A percentile compares a stretch with the other conserved stretches of the same genome.
Conservation (phyloP, 805 yeast genomes). For the Candida ponderosae region DNA sequence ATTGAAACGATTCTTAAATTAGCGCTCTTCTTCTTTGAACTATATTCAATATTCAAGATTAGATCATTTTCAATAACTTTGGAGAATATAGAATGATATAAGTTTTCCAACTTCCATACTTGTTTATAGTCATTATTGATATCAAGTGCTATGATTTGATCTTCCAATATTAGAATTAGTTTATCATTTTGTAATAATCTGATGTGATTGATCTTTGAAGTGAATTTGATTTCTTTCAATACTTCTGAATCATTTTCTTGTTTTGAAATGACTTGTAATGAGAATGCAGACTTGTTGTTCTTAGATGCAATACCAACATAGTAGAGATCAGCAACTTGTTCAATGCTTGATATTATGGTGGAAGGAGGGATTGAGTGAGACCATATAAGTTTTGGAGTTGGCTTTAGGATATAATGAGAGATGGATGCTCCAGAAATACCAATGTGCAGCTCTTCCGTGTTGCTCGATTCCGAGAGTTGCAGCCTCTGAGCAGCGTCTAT, state of each 20-base stretch:
- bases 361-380: constrained; percentile 42
- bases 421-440: constrained; percentile 22
- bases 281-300: constrained; percentile 8
- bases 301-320: constrained; percentile 14
- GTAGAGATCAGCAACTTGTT: constrained; percentile 4
- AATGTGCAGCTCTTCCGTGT: constrained; percentile 13
- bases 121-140: constrained; percentile 1
- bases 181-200: neutral
- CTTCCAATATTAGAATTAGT: constrained; percentile 9
- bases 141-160: constrained; percentile 3
- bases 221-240: constrained; percentile 8
- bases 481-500: constrained; percentile 12
- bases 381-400: constrained; percentile 47
- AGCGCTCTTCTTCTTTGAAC: constrained; percentile 7
- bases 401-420: constrained; percentile 33
- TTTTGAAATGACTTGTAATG: constrained; percentile 11
- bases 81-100: constrained; percentile 10
- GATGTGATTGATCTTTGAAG: constrained; percentile 9
- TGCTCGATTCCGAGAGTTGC: constrained; percentile 6
- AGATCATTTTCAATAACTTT: constrained; percentile 12
- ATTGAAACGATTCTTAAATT: constrained; percentile 13
- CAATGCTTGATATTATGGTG: constrained; percentile 25
- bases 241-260: constrained; percentile 16
- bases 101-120: constrained; percentile 9
- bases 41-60: constrained; percentile 9